Percentiles rank a stretch among this genome's conserved stretches.
These are phyloP conservation scores for Phytophthora boehmeriae DNA, from an alignment of 352 stramenopile genomes.

Conservation along the genomic window DNA sequence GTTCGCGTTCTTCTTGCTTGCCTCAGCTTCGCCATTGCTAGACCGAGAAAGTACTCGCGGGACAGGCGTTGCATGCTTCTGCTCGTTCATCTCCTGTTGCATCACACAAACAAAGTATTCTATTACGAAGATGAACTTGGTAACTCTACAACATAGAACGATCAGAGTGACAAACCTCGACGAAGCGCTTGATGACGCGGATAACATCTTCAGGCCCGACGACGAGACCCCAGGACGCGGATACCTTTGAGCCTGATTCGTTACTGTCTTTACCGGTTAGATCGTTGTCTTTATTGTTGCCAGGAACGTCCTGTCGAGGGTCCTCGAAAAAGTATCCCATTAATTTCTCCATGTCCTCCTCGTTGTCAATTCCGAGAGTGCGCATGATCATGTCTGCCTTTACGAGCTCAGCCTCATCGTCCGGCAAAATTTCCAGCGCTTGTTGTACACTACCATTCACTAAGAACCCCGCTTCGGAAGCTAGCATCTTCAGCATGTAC, in stretches of 20 bases:
- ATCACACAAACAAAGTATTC: slow-evolving; percentile 5
- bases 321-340: slow-evolving; percentile 84
- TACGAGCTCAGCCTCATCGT: slow-evolving; percentile 83
- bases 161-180: slow-evolving; percentile 62
- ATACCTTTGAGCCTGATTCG: slow-evolving; percentile 2
- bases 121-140: not conserved
- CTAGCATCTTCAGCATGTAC: slow-evolving; percentile 89
- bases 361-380: slow-evolving; percentile 83
- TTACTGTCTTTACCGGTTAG: slow-evolving; percentile 13
- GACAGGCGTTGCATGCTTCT: slow-evolving; percentile 64
- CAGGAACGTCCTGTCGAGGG: slow-evolving; percentile 52
- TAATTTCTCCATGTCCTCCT: slow-evolving; percentile 87
- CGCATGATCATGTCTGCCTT: slow-evolving; percentile 90
- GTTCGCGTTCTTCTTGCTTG: slow-evolving; percentile 27
- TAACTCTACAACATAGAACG: not conserved
- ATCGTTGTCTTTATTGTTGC: slow-evolving; percentile 26
- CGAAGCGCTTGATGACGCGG: slow-evolving; percentile 84
- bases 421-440: slow-evolving; percentile 70
- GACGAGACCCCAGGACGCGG: slow-evolving; percentile 60
- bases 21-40: slow-evolving; percentile 22
- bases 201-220: slow-evolving; percentile 89
- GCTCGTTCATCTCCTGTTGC: slow-evolving; percentile 64
- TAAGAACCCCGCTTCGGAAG: slow-evolving; percentile 88
- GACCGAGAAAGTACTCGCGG: slow-evolving; percentile 50
- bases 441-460: slow-evolving; percentile 83